These are phyloP conservation scores for Fusarium tupiense DNA, from an alignment of 2,329 filamentous ascomycete genomes.

Conservation along the genomic window DNA sequence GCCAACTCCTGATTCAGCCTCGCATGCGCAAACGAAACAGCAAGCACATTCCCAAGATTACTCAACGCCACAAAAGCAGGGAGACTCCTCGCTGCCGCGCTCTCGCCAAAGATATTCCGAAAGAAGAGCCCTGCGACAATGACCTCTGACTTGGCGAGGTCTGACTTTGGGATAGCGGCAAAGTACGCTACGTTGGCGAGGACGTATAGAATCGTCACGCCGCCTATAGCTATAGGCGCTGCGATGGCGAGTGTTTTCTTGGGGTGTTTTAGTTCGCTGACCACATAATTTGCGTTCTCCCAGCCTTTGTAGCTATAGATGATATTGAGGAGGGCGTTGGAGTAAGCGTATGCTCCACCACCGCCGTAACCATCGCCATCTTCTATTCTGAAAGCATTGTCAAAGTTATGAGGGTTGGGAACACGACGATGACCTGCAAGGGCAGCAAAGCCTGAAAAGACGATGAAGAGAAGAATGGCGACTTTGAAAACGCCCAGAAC, in stretches of 20 bases:
- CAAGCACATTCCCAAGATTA: conserved; percentile 70
- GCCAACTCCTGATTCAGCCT: conserved; percentile 73
- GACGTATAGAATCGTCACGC: conserved; percentile 69
- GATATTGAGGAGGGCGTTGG: conserved; percentile 66
- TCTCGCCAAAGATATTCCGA: conserved; percentile 67
- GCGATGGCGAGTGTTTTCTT: conserved; percentile 64
- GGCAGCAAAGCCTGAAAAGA: conserved; percentile 68
- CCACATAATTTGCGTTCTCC: conserved; percentile 71
- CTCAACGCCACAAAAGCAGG: conserved; percentile 69
- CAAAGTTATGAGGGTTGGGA: conserved; percentile 65
- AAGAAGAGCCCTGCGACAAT: conserved; percentile 71
- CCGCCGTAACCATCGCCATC: conserved; percentile 56
- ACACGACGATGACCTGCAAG: conserved; percentile 61
- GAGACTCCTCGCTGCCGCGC: conserved; percentile 58
- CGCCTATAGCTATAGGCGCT: conserved; percentile 66
- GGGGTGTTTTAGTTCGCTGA: conserved; percentile 66
- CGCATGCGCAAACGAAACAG: conserved; percentile 67
- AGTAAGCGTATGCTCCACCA: conserved; percentile 63
- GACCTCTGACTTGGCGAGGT: conserved; percentile 66
- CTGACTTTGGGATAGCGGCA: conserved; percentile 66
- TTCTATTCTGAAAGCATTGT: conserved; percentile 62
- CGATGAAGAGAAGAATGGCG: conserved; percentile 67
- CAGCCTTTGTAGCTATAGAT: conserved; percentile 72
- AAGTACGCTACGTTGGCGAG: conserved; percentile 74
- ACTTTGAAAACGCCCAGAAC: conserved; percentile 70